Conservation (phyloP, 805 yeast genomes). For the Starmerella sp. region DNA sequence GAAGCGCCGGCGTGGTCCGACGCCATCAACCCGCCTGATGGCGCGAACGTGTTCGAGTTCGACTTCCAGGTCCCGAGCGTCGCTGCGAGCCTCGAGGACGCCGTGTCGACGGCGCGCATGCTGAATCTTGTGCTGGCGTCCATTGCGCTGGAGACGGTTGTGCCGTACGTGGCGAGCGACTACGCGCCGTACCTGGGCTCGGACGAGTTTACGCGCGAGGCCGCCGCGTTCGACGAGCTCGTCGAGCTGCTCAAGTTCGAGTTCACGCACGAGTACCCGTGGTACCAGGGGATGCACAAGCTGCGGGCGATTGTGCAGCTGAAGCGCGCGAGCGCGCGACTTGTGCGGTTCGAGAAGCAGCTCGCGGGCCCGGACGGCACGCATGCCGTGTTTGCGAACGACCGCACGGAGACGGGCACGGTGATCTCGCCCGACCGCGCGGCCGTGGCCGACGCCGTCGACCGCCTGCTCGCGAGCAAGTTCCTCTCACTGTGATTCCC, state of each 20-base stretch:
- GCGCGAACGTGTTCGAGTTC: slow-evolving; percentile 2
- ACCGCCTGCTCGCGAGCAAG: background rate
- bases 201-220: background rate
- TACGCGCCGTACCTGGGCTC: background rate
- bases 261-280: slow-evolving; percentile 17
- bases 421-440: background rate
- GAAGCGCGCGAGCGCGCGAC: slow-evolving; percentile 9
- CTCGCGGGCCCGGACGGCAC: background rate
- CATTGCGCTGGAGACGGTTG: slow-evolving; percentile 8
- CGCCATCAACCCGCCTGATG: background rate
- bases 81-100: background rate
- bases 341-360: slow-evolving; percentile 9
- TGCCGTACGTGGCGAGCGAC: slow-evolving; percentile 8
- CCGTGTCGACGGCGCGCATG: background rate
- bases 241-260: background rate
- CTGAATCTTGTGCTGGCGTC: slow-evolving; percentile 8
- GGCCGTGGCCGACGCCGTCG: slow-evolving; percentile 1
- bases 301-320: slow-evolving; percentile 4
- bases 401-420: background rate
- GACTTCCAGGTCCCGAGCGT: slow-evolving; percentile 11
- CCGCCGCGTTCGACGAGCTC: slow-evolving; percentile 4
- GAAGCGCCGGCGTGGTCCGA: background rate
- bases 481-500: background rate
- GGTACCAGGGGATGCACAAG: slow-evolving; percentile 15
- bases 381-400: slow-evolving; percentile 2